phyloP scores from a whole-genome alignment of 2,329 filamentous ascomycete species.

The Calonectria pauciramosa region DNA sequence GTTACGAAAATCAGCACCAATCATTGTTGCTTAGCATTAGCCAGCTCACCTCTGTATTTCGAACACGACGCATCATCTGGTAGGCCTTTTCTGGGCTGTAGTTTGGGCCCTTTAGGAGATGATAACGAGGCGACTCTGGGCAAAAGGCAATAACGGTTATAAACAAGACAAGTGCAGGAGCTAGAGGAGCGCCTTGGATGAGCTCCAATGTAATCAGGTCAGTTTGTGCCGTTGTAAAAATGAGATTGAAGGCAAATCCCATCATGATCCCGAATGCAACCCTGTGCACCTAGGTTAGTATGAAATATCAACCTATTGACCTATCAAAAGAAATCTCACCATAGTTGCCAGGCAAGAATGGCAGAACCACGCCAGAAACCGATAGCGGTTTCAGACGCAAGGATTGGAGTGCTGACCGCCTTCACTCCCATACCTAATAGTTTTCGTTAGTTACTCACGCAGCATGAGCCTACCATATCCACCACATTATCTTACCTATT shows the following conservation, averaged over 20 bases:
- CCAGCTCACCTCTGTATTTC: slow-evolving; percentile 51
- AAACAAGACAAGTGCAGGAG: slow-evolving; percentile 53
- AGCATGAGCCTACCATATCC: background rate
- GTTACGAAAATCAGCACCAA: background rate
- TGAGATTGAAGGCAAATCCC: slow-evolving; percentile 54
- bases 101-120: slow-evolving; percentile 54
- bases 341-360: slow-evolving; percentile 61
- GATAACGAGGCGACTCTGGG: slow-evolving; percentile 58
- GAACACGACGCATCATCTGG: slow-evolving; percentile 50
- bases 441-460: background rate
- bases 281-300: background rate
- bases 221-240: slow-evolving; percentile 47
- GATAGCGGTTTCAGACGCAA: slow-evolving; percentile 59
- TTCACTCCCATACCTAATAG: slow-evolving; percentile 60
- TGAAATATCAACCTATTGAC: slow-evolving; percentile 21
- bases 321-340: slow-evolving; percentile 35
- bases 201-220: slow-evolving; percentile 41
- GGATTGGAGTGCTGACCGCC: slow-evolving; percentile 60
- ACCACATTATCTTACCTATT: slow-evolving; percentile 47
- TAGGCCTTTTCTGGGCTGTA: slow-evolving; percentile 55
- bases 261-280: slow-evolving; percentile 56
- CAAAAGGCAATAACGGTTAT: slow-evolving; percentile 53
- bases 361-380: slow-evolving; percentile 62
- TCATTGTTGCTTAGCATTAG: background rate
- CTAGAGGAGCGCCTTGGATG: slow-evolving; percentile 56